Conservation (phyloP, 2,329 filamentous ascomycete genomes). For the Beauveria rudraprayagi region DNA sequence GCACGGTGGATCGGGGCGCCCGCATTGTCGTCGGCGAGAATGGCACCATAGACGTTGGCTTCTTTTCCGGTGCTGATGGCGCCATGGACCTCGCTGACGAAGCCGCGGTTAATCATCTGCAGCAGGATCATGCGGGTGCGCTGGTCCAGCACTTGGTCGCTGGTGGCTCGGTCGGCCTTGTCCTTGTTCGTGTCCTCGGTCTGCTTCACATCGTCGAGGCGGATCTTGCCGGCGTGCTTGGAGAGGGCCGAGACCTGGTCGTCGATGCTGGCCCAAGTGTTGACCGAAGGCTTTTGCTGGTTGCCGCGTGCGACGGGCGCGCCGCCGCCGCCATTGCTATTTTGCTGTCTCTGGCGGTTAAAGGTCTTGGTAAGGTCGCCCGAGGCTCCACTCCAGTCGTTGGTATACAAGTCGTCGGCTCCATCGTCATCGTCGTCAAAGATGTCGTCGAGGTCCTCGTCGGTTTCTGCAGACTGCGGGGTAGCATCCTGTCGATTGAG, state of each 20-base stretch:
- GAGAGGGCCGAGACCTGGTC: constrained; percentile 82
- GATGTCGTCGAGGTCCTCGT: constrained; percentile 32
- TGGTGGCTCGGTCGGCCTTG: constrained; percentile 87
- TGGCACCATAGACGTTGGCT: constrained; percentile 92
- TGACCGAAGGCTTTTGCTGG: constrained; percentile 68
- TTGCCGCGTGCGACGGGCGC: constrained; percentile 62
- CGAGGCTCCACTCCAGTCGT: constrained; percentile 47
- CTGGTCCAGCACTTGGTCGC: constrained; percentile 89
- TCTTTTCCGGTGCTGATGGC: constrained; percentile 96
- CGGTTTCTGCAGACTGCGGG: constrained; percentile 15
- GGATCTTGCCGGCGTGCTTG: constrained; percentile 78
- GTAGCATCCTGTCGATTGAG: constrained; percentile 21
- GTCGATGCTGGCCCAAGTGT: constrained; percentile 71
- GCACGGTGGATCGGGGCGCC: constrained; percentile 63
- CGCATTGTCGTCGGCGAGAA: constrained; percentile 50
- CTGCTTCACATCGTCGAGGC: constrained; percentile 59
- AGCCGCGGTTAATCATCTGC: constrained; percentile 88
- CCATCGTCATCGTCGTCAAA: constrained; percentile 43
- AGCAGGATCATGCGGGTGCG: constrained; percentile 91
- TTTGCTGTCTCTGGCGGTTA: constrained; percentile 71
- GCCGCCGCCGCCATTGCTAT: constrained; percentile 30
- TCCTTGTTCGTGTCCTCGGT: constrained; percentile 58
- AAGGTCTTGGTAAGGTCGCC: constrained; percentile 77
- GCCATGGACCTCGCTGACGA: constrained; percentile 87
- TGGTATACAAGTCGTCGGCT: constrained; percentile 53